Evolutionary conservation across 148 eudicot genomes (phyloP).

Genomic region (Spergularia bocconei): DNA sequence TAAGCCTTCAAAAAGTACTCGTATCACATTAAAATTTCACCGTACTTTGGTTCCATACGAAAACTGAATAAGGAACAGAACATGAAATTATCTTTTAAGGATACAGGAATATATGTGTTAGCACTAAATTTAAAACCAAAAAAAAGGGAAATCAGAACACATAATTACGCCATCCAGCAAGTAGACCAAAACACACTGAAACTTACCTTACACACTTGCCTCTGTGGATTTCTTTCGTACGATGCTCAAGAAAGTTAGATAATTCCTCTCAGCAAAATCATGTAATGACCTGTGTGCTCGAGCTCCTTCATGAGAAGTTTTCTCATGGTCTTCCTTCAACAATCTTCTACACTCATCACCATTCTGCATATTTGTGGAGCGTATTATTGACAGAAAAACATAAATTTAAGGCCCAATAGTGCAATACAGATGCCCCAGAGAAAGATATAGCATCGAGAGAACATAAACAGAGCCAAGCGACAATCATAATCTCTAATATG

Average conservation of each 20-base stretch:
- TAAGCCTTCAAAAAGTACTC: too few relatives aligned
- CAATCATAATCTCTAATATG: too few relatives aligned
- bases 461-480: too few relatives aligned
- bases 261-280: constrained; percentile 91
- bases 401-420: background rate
- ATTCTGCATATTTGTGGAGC: constrained; percentile 50
- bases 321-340: constrained; percentile 63
- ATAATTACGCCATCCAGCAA: background rate
- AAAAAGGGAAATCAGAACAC: background rate
- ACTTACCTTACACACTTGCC: background rate
- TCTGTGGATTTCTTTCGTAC: constrained; percentile 7
- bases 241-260: constrained; percentile 65
- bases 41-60: too few relatives aligned
- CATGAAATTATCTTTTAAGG: too few relatives aligned
- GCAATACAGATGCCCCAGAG: too few relatives aligned
- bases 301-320: constrained; percentile 51
- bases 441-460: too few relatives aligned
- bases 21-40: too few relatives aligned
- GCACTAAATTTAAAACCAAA: too few relatives aligned
- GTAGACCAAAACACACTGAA: background rate
- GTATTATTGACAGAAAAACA: background rate
- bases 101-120: too few relatives aligned
- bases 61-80: too few relatives aligned
- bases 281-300: constrained; percentile 70
- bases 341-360: constrained; percentile 57